phyloP scores from a whole-genome alignment of 306 rosid species.

The Cucurbita maxima region DNA sequence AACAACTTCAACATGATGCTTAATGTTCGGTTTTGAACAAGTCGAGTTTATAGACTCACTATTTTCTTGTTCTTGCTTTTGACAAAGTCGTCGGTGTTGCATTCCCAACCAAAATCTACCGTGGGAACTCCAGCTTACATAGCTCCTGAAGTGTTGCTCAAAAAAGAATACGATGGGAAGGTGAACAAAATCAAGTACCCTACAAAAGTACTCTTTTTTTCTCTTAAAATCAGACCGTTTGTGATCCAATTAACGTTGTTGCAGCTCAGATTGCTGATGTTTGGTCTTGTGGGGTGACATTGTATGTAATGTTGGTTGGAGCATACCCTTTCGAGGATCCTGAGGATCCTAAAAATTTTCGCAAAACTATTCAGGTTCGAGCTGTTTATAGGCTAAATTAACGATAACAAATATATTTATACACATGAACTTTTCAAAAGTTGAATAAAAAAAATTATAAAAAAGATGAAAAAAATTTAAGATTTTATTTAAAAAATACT shows the following conservation, averaged over 20 bases:
- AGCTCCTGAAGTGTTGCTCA: constrained; percentile 86
- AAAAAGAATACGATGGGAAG: constrained; percentile 96
- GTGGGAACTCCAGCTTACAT: constrained; percentile 95
- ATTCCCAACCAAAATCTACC: constrained; percentile 91
- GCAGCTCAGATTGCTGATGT: constrained; percentile 73
- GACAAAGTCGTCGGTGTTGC: constrained; percentile 65
- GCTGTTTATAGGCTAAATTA: too few relatives aligned
- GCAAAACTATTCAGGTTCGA: constrained; percentile 63
- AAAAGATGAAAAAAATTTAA: too few relatives aligned
- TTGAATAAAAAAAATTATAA: too few relatives aligned
- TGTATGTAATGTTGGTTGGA: constrained; percentile 91
- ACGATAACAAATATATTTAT: too few relatives aligned
- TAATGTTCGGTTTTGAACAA: too few relatives aligned
- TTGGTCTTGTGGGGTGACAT: constrained; percentile 96
- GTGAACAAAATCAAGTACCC: constrained; percentile 11
- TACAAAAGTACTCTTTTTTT: neutral
- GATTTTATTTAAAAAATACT: too few relatives aligned
- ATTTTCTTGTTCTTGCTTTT: too few relatives aligned
- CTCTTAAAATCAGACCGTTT: too few relatives aligned
- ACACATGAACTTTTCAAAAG: too few relatives aligned
- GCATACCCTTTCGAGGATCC: constrained; percentile 90
- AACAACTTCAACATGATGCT: too few relatives aligned
- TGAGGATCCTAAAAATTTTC: constrained; percentile 16
- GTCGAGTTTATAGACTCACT: too few relatives aligned
- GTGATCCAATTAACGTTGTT: neutral